phyloP scores from a whole-genome alignment of 139 green algal genomes.

The Chlorella sp. region DNA sequence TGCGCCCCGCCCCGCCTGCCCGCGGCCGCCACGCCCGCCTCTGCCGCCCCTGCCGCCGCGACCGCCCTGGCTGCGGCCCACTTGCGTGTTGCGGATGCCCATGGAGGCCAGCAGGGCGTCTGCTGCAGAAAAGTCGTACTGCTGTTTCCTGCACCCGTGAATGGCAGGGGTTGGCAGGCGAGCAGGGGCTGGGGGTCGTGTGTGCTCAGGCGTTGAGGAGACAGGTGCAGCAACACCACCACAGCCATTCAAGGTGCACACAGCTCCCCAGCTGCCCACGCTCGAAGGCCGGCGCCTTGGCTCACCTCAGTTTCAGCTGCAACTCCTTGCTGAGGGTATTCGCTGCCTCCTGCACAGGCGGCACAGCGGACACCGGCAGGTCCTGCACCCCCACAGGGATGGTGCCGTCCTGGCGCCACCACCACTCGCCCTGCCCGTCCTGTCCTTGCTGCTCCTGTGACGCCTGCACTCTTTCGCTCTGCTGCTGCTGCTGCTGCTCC shows the following conservation, averaged over 20 bases:
- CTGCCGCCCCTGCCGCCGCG: conserved; percentile 8
- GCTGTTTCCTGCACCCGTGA: conserved; percentile 29
- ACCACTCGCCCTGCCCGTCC: conserved; percentile 8
- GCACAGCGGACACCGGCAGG: not conserved
- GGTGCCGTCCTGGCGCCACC: conserved; percentile 22
- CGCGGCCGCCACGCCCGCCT: not conserved
- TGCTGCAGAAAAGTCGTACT: conserved; percentile 71
- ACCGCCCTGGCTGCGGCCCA: not conserved
- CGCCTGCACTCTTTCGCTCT: too few species aligned
- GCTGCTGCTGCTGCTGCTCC: conserved; percentile 19
- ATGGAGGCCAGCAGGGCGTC: conserved; percentile 67
- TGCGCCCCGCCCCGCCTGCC: not conserved
- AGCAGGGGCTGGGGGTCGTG: too few species aligned
- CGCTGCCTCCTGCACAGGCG: not conserved
- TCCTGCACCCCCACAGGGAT: conserved; percentile 9
- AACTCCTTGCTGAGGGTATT: conserved; percentile 3
- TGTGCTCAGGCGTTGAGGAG: not conserved
- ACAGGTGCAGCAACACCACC: not conserved
- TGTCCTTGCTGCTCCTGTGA: not conserved
- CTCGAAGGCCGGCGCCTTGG: too few species aligned
- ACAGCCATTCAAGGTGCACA: not conserved
- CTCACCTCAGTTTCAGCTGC: conserved; percentile 8
- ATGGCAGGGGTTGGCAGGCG: not conserved
- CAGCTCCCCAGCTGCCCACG: too few species aligned
- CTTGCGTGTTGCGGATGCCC: conserved; percentile 38